phyloP scores from a whole-genome alignment of 208 protist genomes.

The Wallacemonas rigidus region DNA sequence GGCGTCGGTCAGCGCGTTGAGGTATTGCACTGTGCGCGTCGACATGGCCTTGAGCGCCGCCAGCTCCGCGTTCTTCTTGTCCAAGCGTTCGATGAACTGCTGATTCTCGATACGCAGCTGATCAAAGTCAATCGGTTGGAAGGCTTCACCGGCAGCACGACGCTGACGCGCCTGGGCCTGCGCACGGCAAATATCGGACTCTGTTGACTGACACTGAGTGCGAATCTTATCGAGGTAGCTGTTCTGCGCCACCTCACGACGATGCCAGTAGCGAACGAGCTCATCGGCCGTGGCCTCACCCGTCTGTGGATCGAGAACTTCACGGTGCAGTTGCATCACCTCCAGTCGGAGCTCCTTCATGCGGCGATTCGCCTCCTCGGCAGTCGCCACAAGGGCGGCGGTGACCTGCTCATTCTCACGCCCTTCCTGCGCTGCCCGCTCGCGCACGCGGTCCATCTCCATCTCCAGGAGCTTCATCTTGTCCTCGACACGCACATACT shows the following conservation, averaged over 20 bases:
- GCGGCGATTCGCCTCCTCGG: slow-evolving; percentile 73
- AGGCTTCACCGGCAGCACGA: slow-evolving; percentile 89
- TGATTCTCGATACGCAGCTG: slow-evolving; percentile 97
- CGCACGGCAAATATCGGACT: slow-evolving; percentile 75
- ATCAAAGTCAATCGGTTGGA: slow-evolving; percentile 95
- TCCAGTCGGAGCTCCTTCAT: slow-evolving; percentile 82
- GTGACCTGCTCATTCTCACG: slow-evolving; percentile 57
- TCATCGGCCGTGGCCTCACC: slow-evolving; percentile 74
- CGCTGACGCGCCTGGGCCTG: slow-evolving; percentile 90
- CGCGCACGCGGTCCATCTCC: slow-evolving; percentile 51
- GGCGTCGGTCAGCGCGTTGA: slow-evolving; percentile 90
- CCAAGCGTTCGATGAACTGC: slow-evolving; percentile 94
- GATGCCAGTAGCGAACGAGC: slow-evolving; percentile 82
- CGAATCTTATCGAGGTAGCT: slow-evolving; percentile 88
- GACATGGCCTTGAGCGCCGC: slow-evolving; percentile 94
- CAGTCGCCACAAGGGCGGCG: slow-evolving; percentile 66
- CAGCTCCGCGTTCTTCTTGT: slow-evolving; percentile 94
- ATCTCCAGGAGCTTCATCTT: slow-evolving; percentile 63
- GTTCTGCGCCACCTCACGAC: slow-evolving; percentile 61
- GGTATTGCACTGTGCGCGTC: slow-evolving; percentile 91
- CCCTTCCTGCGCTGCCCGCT: slow-evolving; percentile 47
- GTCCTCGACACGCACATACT: slow-evolving; percentile 71
- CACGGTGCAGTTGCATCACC: slow-evolving; percentile 67
- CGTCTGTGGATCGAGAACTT: slow-evolving; percentile 40
- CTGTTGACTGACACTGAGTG: slow-evolving; percentile 76